Percentiles rank a stretch among this genome's conserved stretches.
phyloP scores from a whole-genome alignment of 2,329 filamentous ascomycete species.

The Phialemonium atrogriseum region DNA sequence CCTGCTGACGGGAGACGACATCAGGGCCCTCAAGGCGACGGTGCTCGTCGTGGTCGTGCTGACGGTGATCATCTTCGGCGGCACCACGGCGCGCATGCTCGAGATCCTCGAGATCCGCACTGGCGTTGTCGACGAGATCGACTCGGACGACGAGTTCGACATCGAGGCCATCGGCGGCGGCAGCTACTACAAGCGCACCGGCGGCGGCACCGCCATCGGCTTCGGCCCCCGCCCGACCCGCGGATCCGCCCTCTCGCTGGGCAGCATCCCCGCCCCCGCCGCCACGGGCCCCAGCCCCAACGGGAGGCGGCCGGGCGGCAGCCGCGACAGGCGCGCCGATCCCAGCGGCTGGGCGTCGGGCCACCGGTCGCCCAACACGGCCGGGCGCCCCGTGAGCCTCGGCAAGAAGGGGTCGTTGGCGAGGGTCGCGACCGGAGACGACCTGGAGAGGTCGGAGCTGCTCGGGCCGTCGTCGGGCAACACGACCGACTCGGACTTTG shows the following conservation, averaged over 20 bases:
- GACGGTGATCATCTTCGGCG: slow-evolving; percentile 97
- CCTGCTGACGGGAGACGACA: slow-evolving; percentile 74
- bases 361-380: slow-evolving; percentile 38
- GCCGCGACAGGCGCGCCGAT: slow-evolving; percentile 13
- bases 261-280: slow-evolving; percentile 35
- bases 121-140: slow-evolving; percentile 91
- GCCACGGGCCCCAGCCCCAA: too few relatives aligned
- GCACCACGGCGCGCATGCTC: slow-evolving; percentile 93
- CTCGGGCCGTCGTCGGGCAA: slow-evolving; percentile 33
- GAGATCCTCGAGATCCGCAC: slow-evolving; percentile 96
- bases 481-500: slow-evolving; percentile 50
- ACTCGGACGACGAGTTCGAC: slow-evolving; percentile 97
- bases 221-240: slow-evolving; percentile 59
- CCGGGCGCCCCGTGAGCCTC: slow-evolving; percentile 35
- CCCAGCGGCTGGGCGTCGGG: slow-evolving; percentile 45
- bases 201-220: slow-evolving; percentile 60
- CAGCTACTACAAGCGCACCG: slow-evolving; percentile 73
- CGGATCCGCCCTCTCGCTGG: slow-evolving; percentile 48
- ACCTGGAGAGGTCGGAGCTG: slow-evolving; percentile 49
- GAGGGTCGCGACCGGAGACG: slow-evolving; percentile 29
- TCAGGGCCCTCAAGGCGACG: slow-evolving; percentile 77
- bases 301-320: slow-evolving; percentile 11
- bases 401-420: slow-evolving; percentile 47
- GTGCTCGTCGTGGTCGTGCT: slow-evolving; percentile 96
- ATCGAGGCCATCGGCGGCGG: slow-evolving; percentile 70